Evolutionary conservation across 2,329 filamentous ascomycete genomes (phyloP).

Genomic region (Pseudogymnoascus sp.): DNA sequence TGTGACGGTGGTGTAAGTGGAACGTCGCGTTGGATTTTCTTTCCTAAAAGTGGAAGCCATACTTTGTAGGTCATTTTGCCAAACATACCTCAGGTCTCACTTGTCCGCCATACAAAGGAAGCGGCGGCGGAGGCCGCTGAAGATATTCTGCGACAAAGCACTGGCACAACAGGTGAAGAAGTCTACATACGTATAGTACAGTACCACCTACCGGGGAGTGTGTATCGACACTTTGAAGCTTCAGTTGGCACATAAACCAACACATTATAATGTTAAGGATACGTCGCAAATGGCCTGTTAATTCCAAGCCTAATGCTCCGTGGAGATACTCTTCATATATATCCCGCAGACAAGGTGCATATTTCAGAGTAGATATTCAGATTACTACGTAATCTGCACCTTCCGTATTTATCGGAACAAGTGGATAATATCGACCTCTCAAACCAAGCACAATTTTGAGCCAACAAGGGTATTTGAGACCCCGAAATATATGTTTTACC

Average conservation of each 20-base stretch:
- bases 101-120: not conserved
- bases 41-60: not conserved
- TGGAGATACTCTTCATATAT: too few species aligned
- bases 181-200: not conserved
- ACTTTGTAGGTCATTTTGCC: not conserved
- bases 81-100: not conserved
- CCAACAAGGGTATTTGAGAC: not conserved
- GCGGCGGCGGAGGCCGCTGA: not conserved
- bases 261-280: not conserved
- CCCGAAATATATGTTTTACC: not conserved
- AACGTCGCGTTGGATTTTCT: not conserved
- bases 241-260: not conserved
- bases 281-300: not conserved
- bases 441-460: not conserved
- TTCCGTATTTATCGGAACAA: not conserved
- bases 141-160: not conserved
- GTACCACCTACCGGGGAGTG: not conserved
- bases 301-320: not conserved
- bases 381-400: not conserved
- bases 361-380: too few species aligned
- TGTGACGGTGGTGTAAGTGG: not conserved
- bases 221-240: not conserved
- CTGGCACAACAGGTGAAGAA: not conserved
- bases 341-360: too few species aligned
- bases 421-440: not conserved